Evolutionary conservation across 495 filamentous ascomycete genomes (phyloP), one percentile per base, ranked within the genome.

Genomic region (Lichina pygmaea): DNA sequence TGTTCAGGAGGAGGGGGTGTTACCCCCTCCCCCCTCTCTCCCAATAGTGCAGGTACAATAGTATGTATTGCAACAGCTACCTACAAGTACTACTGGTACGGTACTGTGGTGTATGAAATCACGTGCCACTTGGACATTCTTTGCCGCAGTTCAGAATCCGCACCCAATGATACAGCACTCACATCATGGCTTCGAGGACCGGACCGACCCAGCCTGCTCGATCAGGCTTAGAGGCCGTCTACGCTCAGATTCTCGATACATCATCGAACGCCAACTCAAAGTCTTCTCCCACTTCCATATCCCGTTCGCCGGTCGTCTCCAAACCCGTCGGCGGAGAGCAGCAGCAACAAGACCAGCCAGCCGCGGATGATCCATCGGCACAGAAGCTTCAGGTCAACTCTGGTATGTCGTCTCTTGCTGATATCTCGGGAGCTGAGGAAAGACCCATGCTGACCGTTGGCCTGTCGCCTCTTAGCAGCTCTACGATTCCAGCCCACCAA

Each of bases 401-500:
- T 62, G 78, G 81, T 85, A 77, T 55, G 60, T 60, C 57, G 50
- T 47, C 55, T 54, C 9, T 50, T 56, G 37, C 49, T 49, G 52
- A 24, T 24, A 24, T 24, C 55, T 53, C 50, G 44, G 53, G 48
- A 60, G 45, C 11, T 43, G 60, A 63, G 60, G 66, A 75, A 62
- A 73, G 65, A 53, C 55, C 52, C 57, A 55, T 44, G 48, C 43
- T 48, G 44, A 44, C 45, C 43, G 33, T 56, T 48, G 49, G 47
- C 54, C 60, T 57, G 50, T 50, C 50, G 52, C 52, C 50, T 44
- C 51, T 53, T 56, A 76, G 75, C 68, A 60, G 73, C 81, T 53
- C 66, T 94, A 49, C 77, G 79, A 55, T 93, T 93, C 62, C 86
- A 93, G 57, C 86, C 86, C 38, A 78, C 73, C 36, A 80, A 73